Conservation (phyloP, 352 stramenopile species). For the Globisporangium perplexum region DNA sequence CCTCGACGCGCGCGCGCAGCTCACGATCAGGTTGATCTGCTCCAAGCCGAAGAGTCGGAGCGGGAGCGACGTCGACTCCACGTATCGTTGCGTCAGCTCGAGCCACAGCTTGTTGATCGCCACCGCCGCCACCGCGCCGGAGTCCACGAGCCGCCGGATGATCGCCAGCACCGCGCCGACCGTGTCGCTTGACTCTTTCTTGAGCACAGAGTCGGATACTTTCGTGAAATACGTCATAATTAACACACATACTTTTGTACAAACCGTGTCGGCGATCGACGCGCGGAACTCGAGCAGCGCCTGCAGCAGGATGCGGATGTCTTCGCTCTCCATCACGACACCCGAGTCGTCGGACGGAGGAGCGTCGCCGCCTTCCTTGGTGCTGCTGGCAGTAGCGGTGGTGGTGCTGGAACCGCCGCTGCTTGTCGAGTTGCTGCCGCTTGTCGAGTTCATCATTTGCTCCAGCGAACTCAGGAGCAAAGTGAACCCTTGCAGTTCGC, state of each 20-base stretch:
- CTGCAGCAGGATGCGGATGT: constrained; percentile 75
- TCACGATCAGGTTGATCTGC: constrained; percentile 91
- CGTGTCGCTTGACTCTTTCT: constrained; percentile 82
- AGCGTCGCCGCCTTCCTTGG: constrained; percentile 22
- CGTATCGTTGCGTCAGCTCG: constrained; percentile 72
- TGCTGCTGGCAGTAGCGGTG: constrained; percentile 9
- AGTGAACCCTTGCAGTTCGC: constrained; percentile 74
- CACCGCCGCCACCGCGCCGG: constrained; percentile 36
- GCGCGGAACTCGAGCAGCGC: constrained; percentile 72
- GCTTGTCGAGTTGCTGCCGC: background rate
- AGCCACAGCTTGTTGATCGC: constrained; percentile 79
- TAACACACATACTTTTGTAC: constrained; percentile 58
- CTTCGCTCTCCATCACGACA: constrained; percentile 67
- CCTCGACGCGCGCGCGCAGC: constrained; percentile 67
- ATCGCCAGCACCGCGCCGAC: constrained; percentile 76
- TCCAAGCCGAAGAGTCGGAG: constrained; percentile 94
- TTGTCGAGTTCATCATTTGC: constrained; percentile 37
- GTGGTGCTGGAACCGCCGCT: background rate
- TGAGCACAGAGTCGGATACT: constrained; percentile 69
- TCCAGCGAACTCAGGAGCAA: constrained; percentile 70
- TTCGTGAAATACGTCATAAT: constrained; percentile 84
- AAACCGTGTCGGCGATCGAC: constrained; percentile 58
- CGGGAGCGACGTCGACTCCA: constrained; percentile 90
- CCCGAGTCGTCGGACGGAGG: constrained; percentile 20
- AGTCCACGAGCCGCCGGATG: constrained; percentile 76